phyloP scores from a whole-genome alignment of 106 monocot genomes.

The Alisma plantagoaquatica region DNA sequence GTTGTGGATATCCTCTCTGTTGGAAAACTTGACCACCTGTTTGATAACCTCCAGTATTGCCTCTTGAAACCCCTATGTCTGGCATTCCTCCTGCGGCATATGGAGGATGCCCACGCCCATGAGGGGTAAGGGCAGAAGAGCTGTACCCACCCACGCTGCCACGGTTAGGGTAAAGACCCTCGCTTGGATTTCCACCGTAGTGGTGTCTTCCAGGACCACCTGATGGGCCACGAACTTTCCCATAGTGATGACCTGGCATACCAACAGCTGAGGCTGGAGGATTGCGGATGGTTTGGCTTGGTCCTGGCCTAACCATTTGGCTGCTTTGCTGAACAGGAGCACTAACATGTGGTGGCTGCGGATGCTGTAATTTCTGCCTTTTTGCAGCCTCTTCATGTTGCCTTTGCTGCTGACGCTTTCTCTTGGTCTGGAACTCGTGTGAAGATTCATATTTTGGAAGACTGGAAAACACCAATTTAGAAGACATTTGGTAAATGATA shows the following conservation, averaged over 20 bases:
- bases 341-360: constrained; percentile 67
- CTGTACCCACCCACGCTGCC: constrained; percentile 38
- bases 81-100: constrained; percentile 57
- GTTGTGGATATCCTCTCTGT: constrained; percentile 63
- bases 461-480: constrained; percentile 21
- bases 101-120: constrained; percentile 43
- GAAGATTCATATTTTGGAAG: constrained; percentile 95
- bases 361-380: constrained; percentile 78
- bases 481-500: background rate
- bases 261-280: constrained; percentile 44
- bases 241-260: constrained; percentile 70
- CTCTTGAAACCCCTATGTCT: constrained; percentile 44
- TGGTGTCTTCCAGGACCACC: constrained; percentile 59
- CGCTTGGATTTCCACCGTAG: constrained; percentile 63
- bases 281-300: constrained; percentile 46
- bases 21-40: constrained; percentile 49
- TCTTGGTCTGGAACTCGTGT: constrained; percentile 97
- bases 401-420: constrained; percentile 86
- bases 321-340: constrained; percentile 80
- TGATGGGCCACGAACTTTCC: constrained; percentile 56
- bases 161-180: constrained; percentile 61
- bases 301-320: constrained; percentile 61
- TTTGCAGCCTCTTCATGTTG: constrained; percentile 89
- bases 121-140: constrained; percentile 33
- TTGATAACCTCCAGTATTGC: constrained; percentile 34